Evolutionary conservation across 208 protist species (phyloP).

Genomic region (Endotrypanum monterogeii): DNA sequence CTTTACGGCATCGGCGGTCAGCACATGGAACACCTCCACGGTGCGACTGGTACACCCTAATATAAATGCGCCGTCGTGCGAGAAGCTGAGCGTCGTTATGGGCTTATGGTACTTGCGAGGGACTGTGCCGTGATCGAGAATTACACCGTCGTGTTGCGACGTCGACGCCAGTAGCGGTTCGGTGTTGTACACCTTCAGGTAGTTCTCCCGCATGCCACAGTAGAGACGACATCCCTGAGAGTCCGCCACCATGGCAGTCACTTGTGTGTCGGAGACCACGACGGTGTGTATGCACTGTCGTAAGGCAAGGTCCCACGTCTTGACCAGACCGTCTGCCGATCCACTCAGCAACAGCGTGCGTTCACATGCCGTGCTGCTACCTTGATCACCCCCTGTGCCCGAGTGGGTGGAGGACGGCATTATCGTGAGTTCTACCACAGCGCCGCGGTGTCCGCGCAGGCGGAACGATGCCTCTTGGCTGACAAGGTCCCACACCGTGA

Average conservation of each 20-base stretch:
- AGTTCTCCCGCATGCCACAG: conserved; percentile 86
- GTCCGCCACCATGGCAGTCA: conserved; percentile 75
- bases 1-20: conserved; percentile 68
- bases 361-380: conserved; percentile 12
- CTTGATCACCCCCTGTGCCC: neutral
- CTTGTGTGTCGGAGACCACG: conserved; percentile 80
- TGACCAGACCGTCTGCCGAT: conserved; percentile 85
- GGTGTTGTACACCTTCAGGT: conserved; percentile 85
- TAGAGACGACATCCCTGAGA: conserved; percentile 63
- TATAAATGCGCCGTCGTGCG: conserved; percentile 67
- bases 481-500: conserved; percentile 98
- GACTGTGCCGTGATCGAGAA: conserved; percentile 75
- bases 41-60: conserved; percentile 84
- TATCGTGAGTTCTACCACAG: conserved; percentile 71
- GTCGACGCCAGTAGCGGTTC: conserved; percentile 38
- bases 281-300: conserved; percentile 89
- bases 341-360: conserved; percentile 66
- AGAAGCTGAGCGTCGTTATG: conserved; percentile 70
- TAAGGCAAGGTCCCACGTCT: conserved; percentile 84
- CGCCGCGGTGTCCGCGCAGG: conserved; percentile 86
- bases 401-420: conserved; percentile 27
- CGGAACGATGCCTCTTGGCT: conserved; percentile 74
- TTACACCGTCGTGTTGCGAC: conserved; percentile 11
- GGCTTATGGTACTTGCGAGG: conserved; percentile 84
- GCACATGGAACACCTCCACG: conserved; percentile 82